Evolutionary conservation across 2,329 filamentous ascomycete species (phyloP).

Genomic region (Neofusicoccum kwambonambiense): DNA sequence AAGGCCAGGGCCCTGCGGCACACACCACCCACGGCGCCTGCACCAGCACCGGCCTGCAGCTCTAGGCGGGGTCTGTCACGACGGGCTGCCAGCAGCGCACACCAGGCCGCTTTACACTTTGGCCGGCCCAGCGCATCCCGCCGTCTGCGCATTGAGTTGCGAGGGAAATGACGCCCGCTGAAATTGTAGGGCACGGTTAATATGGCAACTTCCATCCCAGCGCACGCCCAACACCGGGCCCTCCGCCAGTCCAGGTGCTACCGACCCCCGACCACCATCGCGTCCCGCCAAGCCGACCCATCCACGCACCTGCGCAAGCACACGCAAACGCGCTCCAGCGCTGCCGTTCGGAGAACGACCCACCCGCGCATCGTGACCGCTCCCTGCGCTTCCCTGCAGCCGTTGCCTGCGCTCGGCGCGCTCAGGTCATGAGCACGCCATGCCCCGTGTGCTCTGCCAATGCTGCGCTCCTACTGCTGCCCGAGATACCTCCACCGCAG

Average conservation of each 20-base stretch:
- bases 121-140: not conserved
- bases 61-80: not conserved
- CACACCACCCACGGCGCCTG: not conserved
- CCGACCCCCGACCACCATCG: not conserved
- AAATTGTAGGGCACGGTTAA: conserved; percentile 7
- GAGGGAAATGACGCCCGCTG: conserved; percentile 1
- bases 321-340: not conserved
- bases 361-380: not conserved
- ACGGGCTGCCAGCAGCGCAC: not conserved
- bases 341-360: not conserved
- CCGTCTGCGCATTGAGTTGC: not conserved
- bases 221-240: not conserved
- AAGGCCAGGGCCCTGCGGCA: not conserved
- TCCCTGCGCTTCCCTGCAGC: not conserved
- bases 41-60: not conserved
- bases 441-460: not conserved
- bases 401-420: not conserved
- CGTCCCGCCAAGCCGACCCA: conserved; percentile 4
- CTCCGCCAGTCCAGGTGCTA: not conserved
- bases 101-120: not conserved
- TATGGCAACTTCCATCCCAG: conserved; percentile 2
- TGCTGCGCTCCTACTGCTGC: conserved; percentile 21
- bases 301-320: not conserved
- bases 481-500: conserved; percentile 49
- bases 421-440: conserved; percentile 16